phyloP scores from a whole-genome alignment of 176 grass and related monocot genomes.

The Paspalum vaginatum region DNA sequence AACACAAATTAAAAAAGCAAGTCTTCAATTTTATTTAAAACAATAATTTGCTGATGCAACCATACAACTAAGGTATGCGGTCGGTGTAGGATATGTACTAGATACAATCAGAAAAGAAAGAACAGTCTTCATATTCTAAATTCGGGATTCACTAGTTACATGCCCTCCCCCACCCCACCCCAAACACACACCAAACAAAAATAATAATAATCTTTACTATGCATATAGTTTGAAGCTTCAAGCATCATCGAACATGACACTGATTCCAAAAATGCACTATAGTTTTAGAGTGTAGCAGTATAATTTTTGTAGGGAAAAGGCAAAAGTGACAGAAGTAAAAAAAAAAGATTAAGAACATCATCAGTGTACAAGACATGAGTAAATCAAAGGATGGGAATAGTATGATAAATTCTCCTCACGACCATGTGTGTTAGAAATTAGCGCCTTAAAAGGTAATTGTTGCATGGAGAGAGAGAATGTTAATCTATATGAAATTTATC shows the following conservation, averaged over 20 bases:
- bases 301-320: neutral
- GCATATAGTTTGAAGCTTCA: constrained; percentile 16
- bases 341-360: neutral
- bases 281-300: neutral
- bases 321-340: neutral
- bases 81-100: neutral
- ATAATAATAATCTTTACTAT: neutral
- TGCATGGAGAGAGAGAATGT: neutral
- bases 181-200: neutral
- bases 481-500: neutral
- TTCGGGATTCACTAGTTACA: neutral
- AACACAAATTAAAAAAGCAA: constrained; percentile 10
- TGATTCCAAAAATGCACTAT: constrained; percentile 8
- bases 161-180: neutral
- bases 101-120: constrained; percentile 7
- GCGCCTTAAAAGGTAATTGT: neutral
- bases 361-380: neutral
- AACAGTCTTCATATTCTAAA: neutral
- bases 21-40: neutral
- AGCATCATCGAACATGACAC: constrained; percentile 22
- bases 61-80: constrained; percentile 13
- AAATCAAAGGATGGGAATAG: neutral
- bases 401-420: constrained; percentile 23
- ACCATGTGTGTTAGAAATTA: constrained; percentile 7
- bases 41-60: neutral